These are phyloP conservation scores for Canna indica DNA, from an alignment of 176 grass and related monocot species.

Conservation along the genomic window DNA sequence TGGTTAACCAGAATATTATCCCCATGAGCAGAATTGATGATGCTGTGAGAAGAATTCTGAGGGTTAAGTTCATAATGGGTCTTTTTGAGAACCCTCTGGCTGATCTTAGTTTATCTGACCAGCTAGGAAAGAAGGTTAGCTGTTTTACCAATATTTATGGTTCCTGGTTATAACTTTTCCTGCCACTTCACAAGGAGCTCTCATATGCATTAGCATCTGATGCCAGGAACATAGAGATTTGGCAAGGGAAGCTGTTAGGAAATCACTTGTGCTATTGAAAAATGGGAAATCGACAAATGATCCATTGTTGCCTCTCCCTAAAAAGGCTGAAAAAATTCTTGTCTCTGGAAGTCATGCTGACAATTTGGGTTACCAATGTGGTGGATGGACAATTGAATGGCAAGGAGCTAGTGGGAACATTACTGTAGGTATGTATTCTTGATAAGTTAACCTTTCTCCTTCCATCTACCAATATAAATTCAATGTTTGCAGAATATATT, in stretches of 20 bases:
- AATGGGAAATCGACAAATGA: slow-evolving; percentile 60
- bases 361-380: slow-evolving; percentile 92
- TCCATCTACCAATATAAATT: neutral
- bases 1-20: slow-evolving; percentile 56
- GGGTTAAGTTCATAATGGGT: slow-evolving; percentile 86
- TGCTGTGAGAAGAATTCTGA: slow-evolving; percentile 72
- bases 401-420: slow-evolving; percentile 69
- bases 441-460: slow-evolving; percentile 9
- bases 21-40: slow-evolving; percentile 75
- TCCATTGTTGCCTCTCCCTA: slow-evolving; percentile 65
- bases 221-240: slow-evolving; percentile 87
- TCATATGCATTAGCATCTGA: slow-evolving; percentile 7
- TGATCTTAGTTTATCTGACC: slow-evolving; percentile 75
- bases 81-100: slow-evolving; percentile 83
- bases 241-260: slow-evolving; percentile 92
- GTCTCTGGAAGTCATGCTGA: slow-evolving; percentile 75
- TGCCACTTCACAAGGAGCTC: neutral
- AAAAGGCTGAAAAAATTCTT: slow-evolving; percentile 75
- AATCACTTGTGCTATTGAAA: slow-evolving; percentile 88
- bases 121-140: slow-evolving; percentile 88
- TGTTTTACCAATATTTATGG: neutral
- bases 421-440: slow-evolving; percentile 49
- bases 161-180: neutral
- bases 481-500: neutral
- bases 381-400: slow-evolving; percentile 97